phyloP scores from a whole-genome alignment of 2,329 filamentous ascomycete genomes.

The Raffaelea deltoideospora region DNA sequence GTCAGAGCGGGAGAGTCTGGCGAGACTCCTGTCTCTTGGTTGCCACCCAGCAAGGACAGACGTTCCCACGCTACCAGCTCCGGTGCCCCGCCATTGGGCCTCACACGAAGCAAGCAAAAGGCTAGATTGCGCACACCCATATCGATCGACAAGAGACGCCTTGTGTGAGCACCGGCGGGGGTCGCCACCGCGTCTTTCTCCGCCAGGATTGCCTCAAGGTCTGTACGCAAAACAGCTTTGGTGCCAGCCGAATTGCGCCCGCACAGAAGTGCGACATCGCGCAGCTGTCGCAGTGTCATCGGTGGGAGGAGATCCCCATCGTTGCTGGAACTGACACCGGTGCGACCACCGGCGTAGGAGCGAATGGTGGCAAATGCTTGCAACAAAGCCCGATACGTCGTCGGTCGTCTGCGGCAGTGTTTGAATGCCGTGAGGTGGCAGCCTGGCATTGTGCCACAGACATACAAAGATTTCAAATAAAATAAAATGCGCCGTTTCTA shows the following conservation, averaged over 20 bases:
- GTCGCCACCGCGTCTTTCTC: conserved; percentile 15
- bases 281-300: conserved; percentile 24
- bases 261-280: conserved; percentile 43
- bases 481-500: no score
- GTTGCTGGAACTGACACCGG: conserved; percentile 20
- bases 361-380: no score
- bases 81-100: neutral
- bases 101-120: conserved; percentile 42
- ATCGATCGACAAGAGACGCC: conserved; percentile 62
- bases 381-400: no score
- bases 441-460: no score
- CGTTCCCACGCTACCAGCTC: conserved; percentile 14
- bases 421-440: no score
- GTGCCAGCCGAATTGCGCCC: conserved; percentile 45
- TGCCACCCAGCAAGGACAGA: conserved; percentile 8
- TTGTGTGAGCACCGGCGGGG: neutral
- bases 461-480: no score
- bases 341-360: no score
- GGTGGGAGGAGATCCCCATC: conserved; percentile 1
- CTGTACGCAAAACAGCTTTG: conserved; percentile 15
- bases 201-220: conserved; percentile 31
- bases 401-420: no score
- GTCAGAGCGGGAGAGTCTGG: neutral
- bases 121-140: conserved; percentile 75
- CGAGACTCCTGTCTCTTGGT: neutral